Base-by-base conservation (phyloP, 2,329 filamentous ascomycete species). In the Thielaviopsis ethacetica region DNA sequence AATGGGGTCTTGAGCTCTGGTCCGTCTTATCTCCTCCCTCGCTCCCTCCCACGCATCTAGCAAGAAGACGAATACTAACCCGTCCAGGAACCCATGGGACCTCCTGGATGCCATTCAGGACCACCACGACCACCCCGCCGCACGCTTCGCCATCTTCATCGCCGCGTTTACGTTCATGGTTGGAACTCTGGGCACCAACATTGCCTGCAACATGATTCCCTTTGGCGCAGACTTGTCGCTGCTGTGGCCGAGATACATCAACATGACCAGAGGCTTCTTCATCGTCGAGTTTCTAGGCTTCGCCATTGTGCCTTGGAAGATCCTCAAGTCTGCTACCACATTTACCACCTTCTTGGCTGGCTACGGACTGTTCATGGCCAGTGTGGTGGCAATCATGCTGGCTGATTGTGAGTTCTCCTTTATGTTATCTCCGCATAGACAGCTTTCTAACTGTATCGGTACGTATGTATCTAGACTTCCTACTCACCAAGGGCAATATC, bases 1-100 rank as follows among this genome's bases (percentile, higher is more conserved):
- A 65, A 12, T 71, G 67, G 63, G 70, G 70, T 44, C 38, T 44
- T 6, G 38, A 44, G 38, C 38, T 44, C 38, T 44, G 38, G 38
- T 44, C 38, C 10, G 38, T 44, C 34, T 44, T 17, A 9, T n/a
- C 15, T 44, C 38, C 38, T 10, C 22, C 24, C 7, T 12, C 26
- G 5, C 22, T 53, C 22, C 1, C 26, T 2, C 4, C 15, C 12
- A 27, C 5, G 13, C 5, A 15, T 6, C 19, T 52, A 22, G 21
- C 50, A 22, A n/a, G n/a, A n/a, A n/a, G n/a, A n/a, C n/a, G 21
- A 51, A 49, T 49, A 6, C 49, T 1, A 61, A 65, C 51, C 67
- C 65, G 3, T 70, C 69, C 62, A 71, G 70, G 69, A 71, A 71
- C 38, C 63, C 68, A 7, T 71, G 69, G 64, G 69, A 70, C 49